Base-by-base conservation (phyloP, 2,329 filamentous ascomycete species). In the Camillea tinctor region DNA sequence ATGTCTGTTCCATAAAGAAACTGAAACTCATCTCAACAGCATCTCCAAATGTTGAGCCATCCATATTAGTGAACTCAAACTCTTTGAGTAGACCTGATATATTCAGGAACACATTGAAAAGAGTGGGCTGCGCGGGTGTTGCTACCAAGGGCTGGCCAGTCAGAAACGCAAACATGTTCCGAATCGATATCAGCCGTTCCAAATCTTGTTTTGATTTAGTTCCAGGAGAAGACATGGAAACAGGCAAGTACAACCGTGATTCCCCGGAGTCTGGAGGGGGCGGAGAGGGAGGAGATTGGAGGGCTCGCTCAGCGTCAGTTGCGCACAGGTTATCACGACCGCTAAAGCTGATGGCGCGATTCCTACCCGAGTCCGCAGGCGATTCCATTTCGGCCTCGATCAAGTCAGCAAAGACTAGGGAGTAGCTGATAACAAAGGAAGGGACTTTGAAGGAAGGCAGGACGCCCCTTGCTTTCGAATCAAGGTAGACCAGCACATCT, bases 1-100 rank as follows among this genome's bases (percentile, higher is more conserved):
- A 82, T 62, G 93, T 80, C 72, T 95, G 89, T 52, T 93, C 88
- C 61, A 93, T 86, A 70, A 93, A 96, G 68, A 85, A 85, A 62
- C 86, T 81, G 66, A 93, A 92, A 72, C 87, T 89, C 17, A 85
- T 78, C 52, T 87, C 80, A 1, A 85, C 85, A 1, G 81, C 80
- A 55, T 84, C 81, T 49, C 87, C 87, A 71, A 84, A 88, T 0
- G 81, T 84, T 17, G 81, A 79, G 6, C 83, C 83, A 61, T 86
- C 84, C n/a, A 72, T 71, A 60, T 80, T 84, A 0, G 75, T 80
- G 66, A 87, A 88, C 40, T 82, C 80, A 63, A 85, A 88, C 60
- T 85, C 80, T 56, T 81, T 78, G 48, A 90, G 73, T 17, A 87
- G 74, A 4, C 70, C 70, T 0, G 84, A 77, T 17, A 89, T 79